Conservation (phyloP, 1,284 basidiomycete genomes). For the Cerioporus squamosus region DNA sequence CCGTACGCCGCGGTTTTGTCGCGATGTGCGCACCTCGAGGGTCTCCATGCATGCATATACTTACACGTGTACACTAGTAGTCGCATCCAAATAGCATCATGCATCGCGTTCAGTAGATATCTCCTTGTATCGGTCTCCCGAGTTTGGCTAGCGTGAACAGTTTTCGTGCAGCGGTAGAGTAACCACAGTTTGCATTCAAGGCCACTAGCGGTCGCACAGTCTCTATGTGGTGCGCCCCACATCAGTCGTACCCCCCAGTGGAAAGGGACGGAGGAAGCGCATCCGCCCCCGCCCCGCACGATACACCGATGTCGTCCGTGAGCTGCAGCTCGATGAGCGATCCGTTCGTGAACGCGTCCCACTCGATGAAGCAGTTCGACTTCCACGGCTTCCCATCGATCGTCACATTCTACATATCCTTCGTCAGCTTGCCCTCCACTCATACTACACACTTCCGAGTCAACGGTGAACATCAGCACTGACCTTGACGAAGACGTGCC, state of each 20-base stretch:
- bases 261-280: conserved; percentile 64
- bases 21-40: too few species aligned
- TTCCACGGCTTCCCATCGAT: conserved; percentile 59
- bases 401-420: conserved; percentile 49
- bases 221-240: too few species aligned
- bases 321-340: conserved; percentile 54
- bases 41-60: too few species aligned
- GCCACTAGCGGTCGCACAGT: too few species aligned
- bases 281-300: conserved; percentile 49
- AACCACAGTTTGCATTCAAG: too few species aligned
- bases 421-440: not conserved
- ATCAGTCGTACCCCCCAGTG: conserved; percentile 51
- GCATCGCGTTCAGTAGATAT: too few species aligned
- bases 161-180: too few species aligned
- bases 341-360: conserved; percentile 59
- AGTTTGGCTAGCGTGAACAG: too few species aligned
- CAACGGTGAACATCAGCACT: conserved; percentile 43
- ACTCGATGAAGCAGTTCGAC: conserved; percentile 65
- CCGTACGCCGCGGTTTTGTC: too few species aligned
- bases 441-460: not conserved
- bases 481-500: conserved; percentile 51
- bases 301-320: conserved; percentile 52
- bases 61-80: too few species aligned
- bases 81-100: too few species aligned
- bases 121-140: too few species aligned